Evolutionary conservation across 345 rosid genomes (phyloP), one percentile per base, ranked within the genome.

Genomic region (Pugionium dolabratum): DNA sequence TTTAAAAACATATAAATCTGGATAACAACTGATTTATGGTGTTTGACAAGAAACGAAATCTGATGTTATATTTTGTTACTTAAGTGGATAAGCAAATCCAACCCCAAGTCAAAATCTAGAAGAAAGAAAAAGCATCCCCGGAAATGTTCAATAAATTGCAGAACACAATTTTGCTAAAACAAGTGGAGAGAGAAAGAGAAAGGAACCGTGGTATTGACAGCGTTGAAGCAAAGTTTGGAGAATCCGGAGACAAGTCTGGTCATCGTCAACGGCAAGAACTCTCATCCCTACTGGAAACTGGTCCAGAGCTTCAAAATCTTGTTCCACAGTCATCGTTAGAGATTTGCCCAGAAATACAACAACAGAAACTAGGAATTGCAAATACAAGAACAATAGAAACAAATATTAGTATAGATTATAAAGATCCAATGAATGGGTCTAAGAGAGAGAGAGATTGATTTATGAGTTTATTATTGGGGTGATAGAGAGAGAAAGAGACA

Each of bases 221-320:
- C 67, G 76, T 45, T 79, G 86, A 71, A 89, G 96, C 62, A 89
- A 56, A 50, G 82, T 66, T 72, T 82, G 76, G 9, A 89, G 75
- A 66, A 86, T 50, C 5, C 73, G 63, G 37, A 89, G 90, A 64
- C 90, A 86, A 54, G 89, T 83, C 1, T 83, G 87, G 74, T 86
- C 90, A 40, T 89, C 93, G 49, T 89, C 96, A 44, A 86, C 91
- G 7, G 90, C 96, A 76, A 89, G 79, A 69, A 89, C 91, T 64
- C 96, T 78, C 86, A 89, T 78, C 36, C 93, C 96, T 10, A 78
- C 36, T 0, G 96, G 96, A 70, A 89, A 89, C 82, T 74, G 83
- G 63, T 86, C 87, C 18, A 18, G 18, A n/a, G 55, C 56, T 45
- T 72, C 86, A 32, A 61, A 62, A 36, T 72, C 66, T 36, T 80